Evolutionary conservation across 1,284 basidiomycete species (phyloP).

Genomic region (Anthracocystis setariae): DNA sequence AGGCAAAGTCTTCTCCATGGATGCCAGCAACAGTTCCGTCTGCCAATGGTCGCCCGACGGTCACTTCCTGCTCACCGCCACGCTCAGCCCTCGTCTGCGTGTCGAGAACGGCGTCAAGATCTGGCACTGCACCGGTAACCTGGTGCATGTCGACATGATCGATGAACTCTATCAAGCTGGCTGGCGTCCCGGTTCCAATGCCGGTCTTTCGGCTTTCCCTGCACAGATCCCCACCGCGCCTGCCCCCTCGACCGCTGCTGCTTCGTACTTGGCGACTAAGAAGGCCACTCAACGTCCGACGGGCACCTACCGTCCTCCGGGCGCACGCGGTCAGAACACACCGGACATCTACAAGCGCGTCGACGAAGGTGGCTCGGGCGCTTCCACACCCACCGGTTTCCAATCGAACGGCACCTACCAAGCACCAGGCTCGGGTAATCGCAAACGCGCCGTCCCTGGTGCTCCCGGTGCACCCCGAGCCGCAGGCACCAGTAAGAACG

Average conservation of each 20-base stretch:
- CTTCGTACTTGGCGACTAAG: constrained; percentile 65
- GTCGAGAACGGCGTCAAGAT: constrained; percentile 97
- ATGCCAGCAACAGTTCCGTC: constrained; percentile 89
- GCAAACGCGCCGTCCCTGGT: constrained; percentile 53
- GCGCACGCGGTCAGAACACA: constrained; percentile 85
- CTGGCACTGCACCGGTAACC: constrained; percentile 88
- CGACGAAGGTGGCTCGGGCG: constrained; percentile 75
- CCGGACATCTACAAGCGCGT: constrained; percentile 87
- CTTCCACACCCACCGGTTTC: constrained; percentile 32
- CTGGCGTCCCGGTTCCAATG: constrained; percentile 81
- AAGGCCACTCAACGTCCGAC: constrained; percentile 63
- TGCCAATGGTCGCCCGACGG: constrained; percentile 97
- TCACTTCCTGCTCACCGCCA: constrained; percentile 90
- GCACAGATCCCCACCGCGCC: constrained; percentile 79
- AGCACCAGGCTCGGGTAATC: constrained; percentile 44
- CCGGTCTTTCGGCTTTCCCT: constrained; percentile 78
- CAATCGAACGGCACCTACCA: constrained; percentile 47
- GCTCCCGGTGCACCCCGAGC: constrained; percentile 41
- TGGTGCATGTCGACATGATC: constrained; percentile 80
- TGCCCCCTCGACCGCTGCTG: constrained; percentile 74
- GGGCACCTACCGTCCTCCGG: constrained; percentile 67
- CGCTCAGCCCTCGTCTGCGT: constrained; percentile 88
- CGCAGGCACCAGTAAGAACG: constrained; percentile 3
- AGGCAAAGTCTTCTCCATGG: constrained; percentile 83
- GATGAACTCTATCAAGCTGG: constrained; percentile 88